Evolutionary conservation across 331 rosid genomes (phyloP), one percentile per base, ranked within the genome.

Genomic region (Malus hybrid): DNA sequence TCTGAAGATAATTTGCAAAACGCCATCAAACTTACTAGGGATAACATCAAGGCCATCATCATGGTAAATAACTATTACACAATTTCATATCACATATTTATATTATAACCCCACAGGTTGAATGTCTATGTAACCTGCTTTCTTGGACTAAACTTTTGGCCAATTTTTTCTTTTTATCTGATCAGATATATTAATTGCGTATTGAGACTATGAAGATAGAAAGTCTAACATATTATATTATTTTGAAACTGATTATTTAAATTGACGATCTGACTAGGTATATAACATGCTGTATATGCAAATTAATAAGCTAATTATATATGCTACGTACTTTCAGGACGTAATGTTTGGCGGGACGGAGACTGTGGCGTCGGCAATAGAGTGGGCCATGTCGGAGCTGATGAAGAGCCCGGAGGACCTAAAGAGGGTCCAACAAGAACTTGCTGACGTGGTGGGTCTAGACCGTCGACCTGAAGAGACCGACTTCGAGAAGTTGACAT

Each of bases 331-430:
- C 50, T 29, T 18, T 62, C 78, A 93, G 98, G 98, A 93, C 36
- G 97, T 93, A 8, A 93, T 93, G 98, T 93, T 93, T 30, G 98
- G 98, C 15, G 98, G 98, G 32, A 93, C 98, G 0, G 98, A 93
- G 82, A 93, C 98, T 7, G 98, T 93, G 7, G 98, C 97, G 8
- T 93, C 98, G 8, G 97, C 96, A 1, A 93, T 93, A 8, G 98
- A 93, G 70, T 93, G 98, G 98, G 88, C 88, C 61, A 83, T 93
- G 87, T 50, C 97, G 12, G 96, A 93, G 83, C 44, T 93, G 0
- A 91, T 93, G 87, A 89, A 64, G 81, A 83, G 77, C 78, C 97
- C 97, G 11, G 86, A 91, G 14, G 97, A 93, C 0, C 74, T 86
- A 0, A 87, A 86, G 75, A 68, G 56, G 60, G 97, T 86, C 50